Percentiles rank a stretch among this genome's conserved stretches.
These are phyloP conservation scores for Xylaria sp. DNA, from an alignment of 2,329 filamentous ascomycete species.

Conservation along the genomic window DNA sequence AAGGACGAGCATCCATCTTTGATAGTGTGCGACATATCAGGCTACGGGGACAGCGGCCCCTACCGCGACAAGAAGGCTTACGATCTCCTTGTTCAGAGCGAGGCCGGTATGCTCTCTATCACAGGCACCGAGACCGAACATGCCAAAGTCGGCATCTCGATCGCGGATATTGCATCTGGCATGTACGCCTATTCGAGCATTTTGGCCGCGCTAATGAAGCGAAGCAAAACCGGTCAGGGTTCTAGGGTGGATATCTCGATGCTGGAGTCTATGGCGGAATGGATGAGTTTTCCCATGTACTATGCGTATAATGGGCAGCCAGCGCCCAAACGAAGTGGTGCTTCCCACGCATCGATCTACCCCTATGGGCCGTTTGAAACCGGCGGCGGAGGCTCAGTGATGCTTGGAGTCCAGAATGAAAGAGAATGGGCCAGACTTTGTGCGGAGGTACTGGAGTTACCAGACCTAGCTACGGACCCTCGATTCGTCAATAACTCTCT, in stretches of 20 bases:
- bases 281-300: conserved; percentile 68
- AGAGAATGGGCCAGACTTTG: conserved; percentile 65
- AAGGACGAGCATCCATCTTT: conserved; percentile 56
- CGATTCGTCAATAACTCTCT: conserved; percentile 61
- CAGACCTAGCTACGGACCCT: conserved; percentile 56
- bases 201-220: conserved; percentile 60
- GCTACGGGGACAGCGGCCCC: conserved; percentile 62
- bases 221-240: conserved; percentile 60
- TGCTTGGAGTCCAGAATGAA: conserved; percentile 69
- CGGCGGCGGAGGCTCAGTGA: conserved; percentile 60
- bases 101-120: conserved; percentile 63
- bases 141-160: conserved; percentile 64
- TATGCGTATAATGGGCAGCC: conserved; percentile 61
- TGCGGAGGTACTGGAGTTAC: conserved; percentile 56
- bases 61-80: conserved; percentile 67
- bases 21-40: conserved; percentile 66
- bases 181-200: conserved; percentile 65
- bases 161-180: conserved; percentile 64
- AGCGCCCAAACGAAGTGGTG: conserved; percentile 58
- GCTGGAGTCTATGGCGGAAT: conserved; percentile 68
- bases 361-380: conserved; percentile 67
- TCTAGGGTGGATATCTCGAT: conserved; percentile 66
- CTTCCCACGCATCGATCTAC: conserved; percentile 65
- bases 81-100: conserved; percentile 65
- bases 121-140: conserved; percentile 59